Evolutionary conservation across 441 rosid species (phyloP), one percentile per base, ranked within the genome.

Genomic region (Syzygium syzygioides): DNA sequence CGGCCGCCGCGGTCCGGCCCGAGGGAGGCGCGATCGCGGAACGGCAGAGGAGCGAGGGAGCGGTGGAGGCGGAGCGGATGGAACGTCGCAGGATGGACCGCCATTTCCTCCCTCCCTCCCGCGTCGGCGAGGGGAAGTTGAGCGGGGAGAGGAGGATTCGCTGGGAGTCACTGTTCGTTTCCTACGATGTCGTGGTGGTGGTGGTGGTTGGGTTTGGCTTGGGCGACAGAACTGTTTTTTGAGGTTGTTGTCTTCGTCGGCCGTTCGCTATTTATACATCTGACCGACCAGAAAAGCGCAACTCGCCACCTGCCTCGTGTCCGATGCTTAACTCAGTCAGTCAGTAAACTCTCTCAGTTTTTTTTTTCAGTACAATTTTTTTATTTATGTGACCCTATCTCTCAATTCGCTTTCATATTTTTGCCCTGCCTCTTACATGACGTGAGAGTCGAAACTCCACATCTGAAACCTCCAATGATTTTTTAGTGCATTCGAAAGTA

Each of bases 21-120:
- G 54, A 87, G 53, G 23, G 48, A 56, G 28, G 71, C 17, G 68
- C 91, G 92, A 79, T 79, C 60, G 90, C 90, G 84, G 89, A 90
- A 90, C 87, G 83, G 15, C 37, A 88, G 87, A n/a, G 71, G 66
- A 32, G 91, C 89, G 20, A 94, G 89, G 55, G 89, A 86, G 56
- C 92, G 90, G 91, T 87, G 50, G 9, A 88, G 90, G 4, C 93
- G 92, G 85, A 87, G 92, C 7, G 93, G 41, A 64, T 91, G 87
- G 91, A 89, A 89, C 32, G 92, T 71, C 19, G 94, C 88, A 32
- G 95, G 90, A 91, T 85, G 88, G 59, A 88, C 90, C 34, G 92
- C 93, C 96, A 93, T 95, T 28, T 55, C 62, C 48, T 45, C 23
- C 52, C 48, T 45, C 23, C 52, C 80, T 71, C 52, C 80, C n/a